Evolutionary conservation across 352 stramenopile species (phyloP), one percentile per base, ranked within the genome.

Genomic region (Phytophthora cryptogea): DNA sequence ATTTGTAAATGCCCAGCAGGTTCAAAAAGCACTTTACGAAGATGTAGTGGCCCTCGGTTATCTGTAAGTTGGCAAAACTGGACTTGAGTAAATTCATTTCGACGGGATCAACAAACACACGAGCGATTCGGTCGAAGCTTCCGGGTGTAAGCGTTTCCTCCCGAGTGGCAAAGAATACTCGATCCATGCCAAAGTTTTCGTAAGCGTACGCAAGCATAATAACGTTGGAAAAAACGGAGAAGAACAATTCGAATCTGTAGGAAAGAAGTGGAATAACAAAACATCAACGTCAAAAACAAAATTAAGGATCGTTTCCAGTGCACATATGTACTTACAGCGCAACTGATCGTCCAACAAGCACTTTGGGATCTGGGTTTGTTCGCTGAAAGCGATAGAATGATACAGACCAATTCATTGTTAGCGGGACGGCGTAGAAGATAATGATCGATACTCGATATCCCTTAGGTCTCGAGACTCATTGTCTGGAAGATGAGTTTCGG

Each of bases 371-470:
- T 0, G 70, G 50, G 3, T 41, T 63, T 6, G 53, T 69, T n/a
- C 72, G 69, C 44, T 80, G 63, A 37, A 82, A 85, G 7, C 75
- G 61, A 46, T 78, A 85, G 46, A 82, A 78, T 7, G 75, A 82
- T 16, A 82, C 64, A 14, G 72, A 28, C 60, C 64, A 82, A 45
- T 85, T 82, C 51, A 78, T 59, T 1, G 53, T 63, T 11, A 85
- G 53, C 27, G 70, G 45, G 2, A 60, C 45, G n/a, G 61, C 61
- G 42, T 78, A 85, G 36, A 84, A 82, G 7, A 47, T 46, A 8
- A 78, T 74, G 20, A 80, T 56, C 0, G 67, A 47, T 1, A 78
- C 52, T 10, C 67, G 73, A 14, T 79, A 85, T 1, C 76, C 72
- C 14, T 77, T 75, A 83, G 23, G 39, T 45, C 14, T 54, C 17